Evolutionary conservation across 345 rosid species (phyloP).

Genomic region (Crucihimalaya himalaica): DNA sequence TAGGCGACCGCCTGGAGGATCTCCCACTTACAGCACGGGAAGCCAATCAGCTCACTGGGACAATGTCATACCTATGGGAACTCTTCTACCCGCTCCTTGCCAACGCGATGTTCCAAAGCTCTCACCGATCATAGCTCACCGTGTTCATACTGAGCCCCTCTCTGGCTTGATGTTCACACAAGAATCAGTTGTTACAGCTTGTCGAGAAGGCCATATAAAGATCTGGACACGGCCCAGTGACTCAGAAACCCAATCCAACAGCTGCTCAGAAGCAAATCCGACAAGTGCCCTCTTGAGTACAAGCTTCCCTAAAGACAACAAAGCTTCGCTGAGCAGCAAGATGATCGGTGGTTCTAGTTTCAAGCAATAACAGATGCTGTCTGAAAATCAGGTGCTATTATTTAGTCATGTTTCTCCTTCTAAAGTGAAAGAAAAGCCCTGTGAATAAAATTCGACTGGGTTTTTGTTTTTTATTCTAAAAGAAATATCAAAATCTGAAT

Average conservation of each 20-base stretch:
- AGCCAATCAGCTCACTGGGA: conserved; percentile 99
- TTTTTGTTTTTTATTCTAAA: conserved; percentile 23
- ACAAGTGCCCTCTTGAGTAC: conserved; percentile 44
- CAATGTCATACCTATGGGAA: conserved; percentile 68
- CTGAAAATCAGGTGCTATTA: conserved; percentile 35
- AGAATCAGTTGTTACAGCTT: conserved; percentile 85
- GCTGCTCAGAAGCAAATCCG: conserved; percentile 50
- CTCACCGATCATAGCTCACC: conserved; percentile 82
- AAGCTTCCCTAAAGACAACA: conserved; percentile 61
- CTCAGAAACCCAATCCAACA: conserved; percentile 62
- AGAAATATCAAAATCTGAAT: conserved; percentile 14
- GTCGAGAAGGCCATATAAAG: conserved; percentile 94
- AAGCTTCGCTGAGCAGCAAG: conserved; percentile 61
- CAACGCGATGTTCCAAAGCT: conserved; percentile 91
- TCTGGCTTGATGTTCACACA: conserved; percentile 86
- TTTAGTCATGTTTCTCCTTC: conserved; percentile 31
- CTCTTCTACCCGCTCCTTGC: conserved; percentile 94
- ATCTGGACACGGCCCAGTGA: conserved; percentile 88
- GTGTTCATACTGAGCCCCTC: conserved; percentile 93
- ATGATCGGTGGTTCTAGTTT: conserved; percentile 54
- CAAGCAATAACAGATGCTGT: conserved; percentile 51
- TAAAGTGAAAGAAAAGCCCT: conserved; percentile 31
- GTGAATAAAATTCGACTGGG: conserved; percentile 35
- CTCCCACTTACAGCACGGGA: conserved; percentile 93
- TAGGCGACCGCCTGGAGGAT: conserved; percentile 89